Percentiles rank a stretch among this genome's conserved stretches.
phyloP scores from a whole-genome alignment of 2,329 filamentous ascomycete genomes.

The Fusarium chlamydosporum region DNA sequence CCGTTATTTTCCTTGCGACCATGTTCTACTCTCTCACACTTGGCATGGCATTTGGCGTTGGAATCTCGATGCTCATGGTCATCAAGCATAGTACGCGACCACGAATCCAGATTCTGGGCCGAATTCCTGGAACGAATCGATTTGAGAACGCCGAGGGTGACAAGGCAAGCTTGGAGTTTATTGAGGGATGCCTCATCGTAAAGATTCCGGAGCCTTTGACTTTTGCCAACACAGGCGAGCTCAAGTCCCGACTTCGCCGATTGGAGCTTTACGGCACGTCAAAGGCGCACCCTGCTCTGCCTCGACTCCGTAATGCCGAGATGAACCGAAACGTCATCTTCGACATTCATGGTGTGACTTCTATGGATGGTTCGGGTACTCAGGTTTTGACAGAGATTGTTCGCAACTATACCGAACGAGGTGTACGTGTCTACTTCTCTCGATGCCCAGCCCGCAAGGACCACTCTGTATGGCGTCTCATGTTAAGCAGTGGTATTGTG shows the following conservation, averaged over 20 bases:
- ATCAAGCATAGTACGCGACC: slow-evolving; percentile 92
- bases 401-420: slow-evolving; percentile 79
- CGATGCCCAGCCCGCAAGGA: slow-evolving; percentile 64
- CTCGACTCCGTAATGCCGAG: slow-evolving; percentile 80
- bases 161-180: slow-evolving; percentile 82
- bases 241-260: slow-evolving; percentile 85
- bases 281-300: slow-evolving; percentile 87
- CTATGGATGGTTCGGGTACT: slow-evolving; percentile 91
- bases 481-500: slow-evolving; percentile 86
- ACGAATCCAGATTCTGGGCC: slow-evolving; percentile 94
- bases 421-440: slow-evolving; percentile 82
- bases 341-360: slow-evolving; percentile 97
- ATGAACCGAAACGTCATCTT: slow-evolving; percentile 95
- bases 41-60: slow-evolving; percentile 94
- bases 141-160: slow-evolving; percentile 89
- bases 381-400: slow-evolving; percentile 95
- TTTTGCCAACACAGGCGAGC: slow-evolving; percentile 94
- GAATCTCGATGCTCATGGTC: slow-evolving; percentile 88
- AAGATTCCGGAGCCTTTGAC: slow-evolving; percentile 98
- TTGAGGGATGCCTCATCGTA: slow-evolving; percentile 93
- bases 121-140: slow-evolving; percentile 83
- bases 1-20: slow-evolving; percentile 89
- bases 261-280: slow-evolving; percentile 93
- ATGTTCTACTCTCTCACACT: slow-evolving; percentile 95
- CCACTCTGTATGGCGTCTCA: slow-evolving; percentile 76